Conservation (phyloP, 192 early-diverging fungal genomes). For the Coemansia aciculifera region DNA sequence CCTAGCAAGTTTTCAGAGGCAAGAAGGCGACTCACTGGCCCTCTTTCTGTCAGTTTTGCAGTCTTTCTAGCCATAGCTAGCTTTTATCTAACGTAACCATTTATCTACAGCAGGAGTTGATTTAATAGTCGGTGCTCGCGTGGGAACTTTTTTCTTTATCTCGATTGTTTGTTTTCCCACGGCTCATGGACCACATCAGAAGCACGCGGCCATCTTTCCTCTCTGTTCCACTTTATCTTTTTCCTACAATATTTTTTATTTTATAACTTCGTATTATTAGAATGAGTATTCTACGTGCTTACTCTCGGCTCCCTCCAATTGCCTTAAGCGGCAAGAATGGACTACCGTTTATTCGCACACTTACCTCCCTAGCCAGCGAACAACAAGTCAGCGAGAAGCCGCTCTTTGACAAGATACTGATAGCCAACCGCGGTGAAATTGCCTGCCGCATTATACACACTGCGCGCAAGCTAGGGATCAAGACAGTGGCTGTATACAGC, state of each 20-base stretch:
- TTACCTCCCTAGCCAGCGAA: background rate
- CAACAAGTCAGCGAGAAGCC: conserved; percentile 1
- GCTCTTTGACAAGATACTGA: conserved; percentile 85
- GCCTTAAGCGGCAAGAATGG: background rate
- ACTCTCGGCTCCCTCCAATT: background rate
- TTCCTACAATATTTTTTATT: background rate
- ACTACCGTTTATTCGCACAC: background rate
- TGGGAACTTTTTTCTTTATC: background rate
- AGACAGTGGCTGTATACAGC: conserved; percentile 92
- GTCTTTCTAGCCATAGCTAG: background rate
- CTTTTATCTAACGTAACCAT: too few relatives aligned
- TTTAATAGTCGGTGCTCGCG: background rate
- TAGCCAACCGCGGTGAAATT: conserved; percentile 97
- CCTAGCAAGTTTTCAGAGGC: background rate
- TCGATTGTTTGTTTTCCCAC: background rate
- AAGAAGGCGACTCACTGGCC: background rate
- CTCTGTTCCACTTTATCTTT: background rate
- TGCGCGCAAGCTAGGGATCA: conserved; percentile 90
- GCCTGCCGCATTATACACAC: conserved; percentile 90
- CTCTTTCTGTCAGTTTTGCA: background rate
- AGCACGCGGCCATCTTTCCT: background rate
- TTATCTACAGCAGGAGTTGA: too few relatives aligned
- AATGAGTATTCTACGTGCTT: conserved; percentile 7
- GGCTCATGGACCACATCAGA: background rate
- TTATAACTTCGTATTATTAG: background rate